phyloP scores from a whole-genome alignment of 805 yeast species.

The Cyberlindnera xishuangbannaensis region DNA sequence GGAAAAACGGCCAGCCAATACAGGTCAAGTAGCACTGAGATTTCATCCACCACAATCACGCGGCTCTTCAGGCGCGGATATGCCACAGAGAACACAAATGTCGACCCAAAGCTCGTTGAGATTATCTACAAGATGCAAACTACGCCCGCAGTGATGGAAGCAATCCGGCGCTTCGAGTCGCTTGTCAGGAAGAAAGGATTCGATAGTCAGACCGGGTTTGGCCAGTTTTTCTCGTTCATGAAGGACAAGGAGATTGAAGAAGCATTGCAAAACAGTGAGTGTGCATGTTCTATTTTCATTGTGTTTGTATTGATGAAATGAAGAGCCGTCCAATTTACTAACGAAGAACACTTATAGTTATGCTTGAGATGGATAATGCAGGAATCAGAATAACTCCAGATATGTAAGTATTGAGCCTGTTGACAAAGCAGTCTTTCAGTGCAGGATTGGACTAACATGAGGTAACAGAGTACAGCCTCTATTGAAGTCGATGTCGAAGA shows the following conservation, averaged over 20 bases:
- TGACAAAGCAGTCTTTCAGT: too few species aligned
- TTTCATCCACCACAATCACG: too few species aligned
- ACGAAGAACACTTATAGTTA: slow-evolving; percentile 9
- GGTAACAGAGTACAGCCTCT: slow-evolving; percentile 11
- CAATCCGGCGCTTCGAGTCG: slow-evolving; percentile 6
- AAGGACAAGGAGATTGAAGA: slow-evolving; percentile 10
- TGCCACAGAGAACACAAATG: slow-evolving; percentile 11
- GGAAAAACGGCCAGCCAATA: too few species aligned
- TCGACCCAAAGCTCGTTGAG: slow-evolving; percentile 11
- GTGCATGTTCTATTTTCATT: too few species aligned
- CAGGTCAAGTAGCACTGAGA: background rate
- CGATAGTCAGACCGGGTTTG: slow-evolving; percentile 7
- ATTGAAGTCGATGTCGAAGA: slow-evolving; percentile 9
- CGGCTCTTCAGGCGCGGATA: slow-evolving; percentile 1
- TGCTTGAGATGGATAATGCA: slow-evolving; percentile 15
- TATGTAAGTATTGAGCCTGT: slow-evolving; percentile 5
- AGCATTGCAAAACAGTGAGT: slow-evolving; percentile 11
- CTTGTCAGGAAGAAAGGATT: slow-evolving; percentile 10
- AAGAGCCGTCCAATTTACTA: too few species aligned
- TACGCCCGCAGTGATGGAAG: slow-evolving; percentile 13
- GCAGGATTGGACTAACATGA: too few species aligned
- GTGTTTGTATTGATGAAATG: too few species aligned
- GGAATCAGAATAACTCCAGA: slow-evolving; percentile 11
- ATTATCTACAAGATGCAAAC: slow-evolving; percentile 13
- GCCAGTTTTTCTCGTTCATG: slow-evolving; percentile 7